These are phyloP conservation scores for Monosporascus sp. DNA, from an alignment of 2,329 filamentous ascomycete species.

Conservation along the genomic window DNA sequence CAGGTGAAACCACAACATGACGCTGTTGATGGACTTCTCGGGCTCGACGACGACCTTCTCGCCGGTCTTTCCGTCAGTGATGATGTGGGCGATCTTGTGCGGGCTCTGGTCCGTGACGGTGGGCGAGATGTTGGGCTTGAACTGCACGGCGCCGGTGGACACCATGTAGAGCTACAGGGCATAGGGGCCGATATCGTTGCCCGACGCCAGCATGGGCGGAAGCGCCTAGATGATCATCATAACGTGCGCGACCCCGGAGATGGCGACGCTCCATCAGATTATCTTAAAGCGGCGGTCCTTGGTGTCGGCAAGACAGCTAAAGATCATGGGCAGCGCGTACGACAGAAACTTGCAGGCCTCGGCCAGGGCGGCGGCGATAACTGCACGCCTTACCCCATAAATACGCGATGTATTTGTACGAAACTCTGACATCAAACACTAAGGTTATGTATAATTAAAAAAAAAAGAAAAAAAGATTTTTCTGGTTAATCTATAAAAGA, in stretches of 20 bases:
- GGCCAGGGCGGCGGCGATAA: conserved; percentile 39
- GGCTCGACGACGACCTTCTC: conserved; percentile 63
- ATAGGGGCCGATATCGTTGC: conserved; percentile 44
- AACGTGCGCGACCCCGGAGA: conserved; percentile 30
- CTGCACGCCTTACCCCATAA: conserved; percentile 1
- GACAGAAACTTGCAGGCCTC: conserved; percentile 41
- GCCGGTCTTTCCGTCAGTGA: conserved; percentile 43
- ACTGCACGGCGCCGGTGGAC: conserved; percentile 56
- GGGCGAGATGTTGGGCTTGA: conserved; percentile 69
- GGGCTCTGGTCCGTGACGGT: conserved; percentile 63
- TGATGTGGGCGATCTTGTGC: conserved; percentile 47
- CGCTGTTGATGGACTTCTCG: conserved; percentile 55
- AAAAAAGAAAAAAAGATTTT: no score
- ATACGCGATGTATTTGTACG: no score
- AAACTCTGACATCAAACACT: no score
- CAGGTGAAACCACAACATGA: conserved; percentile 59
- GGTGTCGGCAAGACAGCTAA: conserved; percentile 35
- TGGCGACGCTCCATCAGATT: conserved; percentile 24
- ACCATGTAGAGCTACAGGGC: conserved; percentile 55
- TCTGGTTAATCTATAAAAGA: no score
- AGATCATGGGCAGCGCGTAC: conserved; percentile 39
- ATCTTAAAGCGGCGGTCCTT: conserved; percentile 33
- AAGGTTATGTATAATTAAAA: no score
- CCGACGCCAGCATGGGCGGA: conserved; percentile 35
- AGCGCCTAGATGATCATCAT: conserved; percentile 28